Evolutionary conservation across 2,329 filamentous ascomycete species (phyloP), one percentile per base, ranked within the genome.

Genomic region (Colletotrichum limetticola): DNA sequence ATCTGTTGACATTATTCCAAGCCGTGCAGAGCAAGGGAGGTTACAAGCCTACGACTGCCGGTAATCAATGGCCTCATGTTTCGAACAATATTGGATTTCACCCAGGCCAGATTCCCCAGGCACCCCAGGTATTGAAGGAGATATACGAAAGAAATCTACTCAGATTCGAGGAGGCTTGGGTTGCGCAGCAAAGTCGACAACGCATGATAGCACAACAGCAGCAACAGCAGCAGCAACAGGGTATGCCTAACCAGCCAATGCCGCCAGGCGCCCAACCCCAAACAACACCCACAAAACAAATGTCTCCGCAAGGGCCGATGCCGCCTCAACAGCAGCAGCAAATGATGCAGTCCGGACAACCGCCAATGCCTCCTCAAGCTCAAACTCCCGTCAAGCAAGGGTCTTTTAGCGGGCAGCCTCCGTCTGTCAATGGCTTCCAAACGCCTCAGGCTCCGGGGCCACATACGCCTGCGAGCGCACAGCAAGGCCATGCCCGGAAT

Each of bases 111-210:
- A 84, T 90, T 67, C 92, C 92, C 1, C 89, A 86, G 11, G 94
- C 94, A 0, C 87, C 91, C 2, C 88, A 90, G 71, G 91, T 97
- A 76, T 81, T 98, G 76, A 91, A 91, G 77, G 87, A 88, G 32
- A 88, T 94, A 7, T 97, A 97, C 81, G 92, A 95, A 77, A 88
- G 90, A 46, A 95, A 95, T 76, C 84, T 98, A 6, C 84, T 89
- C 30, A 89, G 91, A 37, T 98, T 97, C 75, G 95, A 98, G 80
- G 90, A 92, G 72, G 89, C 88, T 2, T 93, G 89, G 85, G 79
- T 88, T 46, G 85, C 86, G 42, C 88, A 89, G 76, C 90, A 90
- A 74, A 86, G 86, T 75, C 86, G 85, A 30, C 84, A 86, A 56
- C 86, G 87, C 76, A 86, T 88, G 79, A 84, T 87, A 65, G 37